Percentiles rank a stretch among this genome's conserved stretches.
phyloP scores from a whole-genome alignment of 2,329 filamentous ascomycete genomes.

The Venturia oleaginea region DNA sequence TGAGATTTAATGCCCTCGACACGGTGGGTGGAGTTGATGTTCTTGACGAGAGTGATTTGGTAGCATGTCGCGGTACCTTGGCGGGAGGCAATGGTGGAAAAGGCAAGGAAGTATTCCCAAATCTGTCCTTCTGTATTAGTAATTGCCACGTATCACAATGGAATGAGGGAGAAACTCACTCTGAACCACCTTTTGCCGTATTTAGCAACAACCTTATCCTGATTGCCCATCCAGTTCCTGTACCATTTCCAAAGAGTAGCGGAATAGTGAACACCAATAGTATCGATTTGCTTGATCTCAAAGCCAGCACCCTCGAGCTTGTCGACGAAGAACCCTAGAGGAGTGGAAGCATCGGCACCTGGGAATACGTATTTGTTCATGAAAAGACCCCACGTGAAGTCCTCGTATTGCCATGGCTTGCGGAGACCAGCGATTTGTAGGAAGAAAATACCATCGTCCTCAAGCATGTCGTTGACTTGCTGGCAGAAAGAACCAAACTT shows the following conservation, averaged over 20 bases:
- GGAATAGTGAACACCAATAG: slow-evolving; percentile 92
- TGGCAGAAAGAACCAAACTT: slow-evolving; percentile 72
- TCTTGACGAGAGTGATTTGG: slow-evolving; percentile 82
- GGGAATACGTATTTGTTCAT: slow-evolving; percentile 99
- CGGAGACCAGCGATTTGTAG: slow-evolving; percentile 90
- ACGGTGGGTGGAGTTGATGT: slow-evolving; percentile 78
- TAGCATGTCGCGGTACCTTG: slow-evolving; percentile 79
- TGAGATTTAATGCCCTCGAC: slow-evolving; percentile 64
- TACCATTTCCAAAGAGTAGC: slow-evolving; percentile 98
- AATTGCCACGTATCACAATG: neutral
- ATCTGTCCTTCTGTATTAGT: slow-evolving; percentile 45
- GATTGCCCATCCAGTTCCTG: slow-evolving; percentile 93
- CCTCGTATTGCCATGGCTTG: slow-evolving; percentile 95
- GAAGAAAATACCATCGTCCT: slow-evolving; percentile 94
- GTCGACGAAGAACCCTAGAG: slow-evolving; percentile 78
- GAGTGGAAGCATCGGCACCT: slow-evolving; percentile 89
- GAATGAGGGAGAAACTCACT: slow-evolving; percentile 45
- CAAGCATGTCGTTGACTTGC: slow-evolving; percentile 90
- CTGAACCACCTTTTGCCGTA: slow-evolving; percentile 95
- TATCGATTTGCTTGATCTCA: slow-evolving; percentile 87
- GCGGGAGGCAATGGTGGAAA: slow-evolving; percentile 72
- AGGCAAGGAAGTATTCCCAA: slow-evolving; percentile 87
- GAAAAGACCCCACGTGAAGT: slow-evolving; percentile 95
- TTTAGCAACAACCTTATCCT: slow-evolving; percentile 85
- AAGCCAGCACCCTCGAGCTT: slow-evolving; percentile 79